Percentiles rank a stretch among this genome's conserved stretches.
Evolutionary conservation across 140 eudicot genomes (phyloP).

Genomic region (Senecio squalidus): DNA sequence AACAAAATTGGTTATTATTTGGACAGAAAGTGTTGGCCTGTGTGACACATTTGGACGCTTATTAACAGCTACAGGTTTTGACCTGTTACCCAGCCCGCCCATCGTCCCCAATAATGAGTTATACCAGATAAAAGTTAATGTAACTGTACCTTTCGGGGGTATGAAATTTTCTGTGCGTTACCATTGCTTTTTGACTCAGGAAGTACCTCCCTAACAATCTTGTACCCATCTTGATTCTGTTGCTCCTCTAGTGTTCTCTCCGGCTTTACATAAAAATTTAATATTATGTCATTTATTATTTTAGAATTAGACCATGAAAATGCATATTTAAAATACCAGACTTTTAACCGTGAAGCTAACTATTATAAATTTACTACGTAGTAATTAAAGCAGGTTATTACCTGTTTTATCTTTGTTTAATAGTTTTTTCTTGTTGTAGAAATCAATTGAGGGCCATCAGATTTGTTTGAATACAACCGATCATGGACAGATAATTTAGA

Average conservation of each 20-base stretch:
- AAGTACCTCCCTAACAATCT: slow-evolving; percentile 50
- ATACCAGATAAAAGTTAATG: background rate
- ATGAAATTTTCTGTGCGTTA: slow-evolving; percentile 34
- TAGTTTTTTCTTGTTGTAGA: slow-evolving; percentile 2
- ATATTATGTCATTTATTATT: background rate
- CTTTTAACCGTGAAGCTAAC: background rate
- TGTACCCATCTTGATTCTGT: slow-evolving; percentile 48
- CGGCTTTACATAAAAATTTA: background rate
- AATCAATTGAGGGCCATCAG: too few relatives aligned
- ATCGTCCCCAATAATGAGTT: background rate
- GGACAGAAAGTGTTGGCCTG: too few relatives aligned
- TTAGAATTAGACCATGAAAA: background rate
- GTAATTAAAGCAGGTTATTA: background rate
- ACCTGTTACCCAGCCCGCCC: background rate
- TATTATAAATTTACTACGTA: background rate
- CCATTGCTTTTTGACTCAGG: slow-evolving; percentile 43
- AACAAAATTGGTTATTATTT: too few relatives aligned
- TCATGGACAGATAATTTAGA: slow-evolving; percentile 29
- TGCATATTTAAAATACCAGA: background rate
- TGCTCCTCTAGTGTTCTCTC: too few relatives aligned
- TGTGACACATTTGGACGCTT: too few relatives aligned
- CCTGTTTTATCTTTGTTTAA: slow-evolving; percentile 5
- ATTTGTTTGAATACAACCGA: slow-evolving; percentile 30
- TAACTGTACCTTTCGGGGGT: slow-evolving; percentile 61
- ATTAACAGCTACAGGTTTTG: background rate